Percentiles rank a stretch among this genome's conserved stretches.
phyloP scores from a whole-genome alignment of 2,329 filamentous ascomycete species.

The Beauveria sp. region DNA sequence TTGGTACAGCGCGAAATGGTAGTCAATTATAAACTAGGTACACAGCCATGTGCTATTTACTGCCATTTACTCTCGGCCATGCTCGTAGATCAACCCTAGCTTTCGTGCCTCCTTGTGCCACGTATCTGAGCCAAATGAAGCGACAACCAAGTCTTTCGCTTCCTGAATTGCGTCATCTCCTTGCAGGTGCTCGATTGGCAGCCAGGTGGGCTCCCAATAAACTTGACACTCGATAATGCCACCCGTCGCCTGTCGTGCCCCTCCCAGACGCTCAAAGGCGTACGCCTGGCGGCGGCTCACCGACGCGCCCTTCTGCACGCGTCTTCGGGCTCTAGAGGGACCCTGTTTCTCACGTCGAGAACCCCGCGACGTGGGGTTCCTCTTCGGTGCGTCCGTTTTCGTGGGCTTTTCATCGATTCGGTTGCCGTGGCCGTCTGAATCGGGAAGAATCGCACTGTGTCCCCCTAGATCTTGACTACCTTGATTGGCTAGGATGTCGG shows the following conservation, averaged over 20 bases:
- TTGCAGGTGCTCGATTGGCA: background rate
- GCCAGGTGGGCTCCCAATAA: background rate
- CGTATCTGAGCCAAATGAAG: too few relatives aligned
- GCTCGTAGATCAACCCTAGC: too few relatives aligned
- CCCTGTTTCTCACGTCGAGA: background rate
- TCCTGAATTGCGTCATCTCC: background rate
- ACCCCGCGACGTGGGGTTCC: background rate
- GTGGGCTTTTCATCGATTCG: background rate
- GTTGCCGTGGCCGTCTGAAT: background rate
- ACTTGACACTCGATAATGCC: background rate
- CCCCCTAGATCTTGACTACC: background rate
- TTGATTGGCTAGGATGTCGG: background rate
- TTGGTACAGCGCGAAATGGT: too few relatives aligned
- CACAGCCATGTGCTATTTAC: too few relatives aligned
- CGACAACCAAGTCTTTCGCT: too few relatives aligned
- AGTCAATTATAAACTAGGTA: too few relatives aligned
- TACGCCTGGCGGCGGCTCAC: background rate
- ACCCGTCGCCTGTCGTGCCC: background rate
- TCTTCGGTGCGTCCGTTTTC: background rate
- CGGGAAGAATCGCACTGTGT: constrained; percentile 7
- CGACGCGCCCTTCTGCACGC: background rate
- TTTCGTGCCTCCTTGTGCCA: too few relatives aligned
- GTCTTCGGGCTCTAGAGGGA: background rate
- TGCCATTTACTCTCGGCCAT: too few relatives aligned
- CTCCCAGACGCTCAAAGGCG: background rate